These are phyloP conservation scores for Aspergillus saccharolyticus DNA, from an alignment of 495 filamentous ascomycete genomes.

Conservation along the genomic window DNA sequence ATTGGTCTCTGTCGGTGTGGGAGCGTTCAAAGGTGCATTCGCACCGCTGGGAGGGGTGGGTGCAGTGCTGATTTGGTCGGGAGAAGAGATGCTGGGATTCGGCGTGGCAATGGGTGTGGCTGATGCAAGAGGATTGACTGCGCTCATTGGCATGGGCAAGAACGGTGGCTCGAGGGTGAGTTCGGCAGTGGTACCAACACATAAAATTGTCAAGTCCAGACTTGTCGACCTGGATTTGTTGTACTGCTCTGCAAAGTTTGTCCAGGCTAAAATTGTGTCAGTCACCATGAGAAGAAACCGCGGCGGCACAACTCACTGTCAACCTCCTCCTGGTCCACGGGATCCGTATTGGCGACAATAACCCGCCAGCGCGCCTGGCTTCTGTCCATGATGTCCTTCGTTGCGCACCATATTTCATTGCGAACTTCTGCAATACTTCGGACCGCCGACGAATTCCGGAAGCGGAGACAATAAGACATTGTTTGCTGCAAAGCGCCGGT, in stretches of 20 bases:
- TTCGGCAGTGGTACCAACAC: constrained; percentile 61
- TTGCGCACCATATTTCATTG: constrained; percentile 81
- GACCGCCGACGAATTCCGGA: constrained; percentile 51
- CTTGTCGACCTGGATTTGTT: constrained; percentile 44
- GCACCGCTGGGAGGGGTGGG: constrained; percentile 29
- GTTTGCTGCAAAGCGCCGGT: constrained; percentile 69
- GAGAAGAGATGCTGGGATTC: constrained; percentile 40
- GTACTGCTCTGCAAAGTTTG: constrained; percentile 37
- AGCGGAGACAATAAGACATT: constrained; percentile 72
- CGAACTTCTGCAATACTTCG: constrained; percentile 59
- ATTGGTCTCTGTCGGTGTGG: constrained; percentile 51
- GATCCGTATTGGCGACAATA: constrained; percentile 66
- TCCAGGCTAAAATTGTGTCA: constrained; percentile 37
- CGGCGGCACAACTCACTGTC: constrained; percentile 40
- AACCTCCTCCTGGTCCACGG: constrained; percentile 69
- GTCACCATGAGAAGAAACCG: not conserved
- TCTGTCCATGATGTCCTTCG: constrained; percentile 65
- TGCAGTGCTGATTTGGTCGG: constrained; percentile 38
- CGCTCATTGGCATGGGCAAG: constrained; percentile 26
- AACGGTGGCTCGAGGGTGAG: constrained; percentile 49
- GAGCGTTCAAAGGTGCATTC: constrained; percentile 37
- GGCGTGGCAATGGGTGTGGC: constrained; percentile 44
- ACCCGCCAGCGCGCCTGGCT: constrained; percentile 75
- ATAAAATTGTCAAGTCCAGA: constrained; percentile 54
- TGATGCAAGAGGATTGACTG: constrained; percentile 31